Conservation (phyloP, 768 basidiomycete genomes). For the Naganishia antarctica region DNA sequence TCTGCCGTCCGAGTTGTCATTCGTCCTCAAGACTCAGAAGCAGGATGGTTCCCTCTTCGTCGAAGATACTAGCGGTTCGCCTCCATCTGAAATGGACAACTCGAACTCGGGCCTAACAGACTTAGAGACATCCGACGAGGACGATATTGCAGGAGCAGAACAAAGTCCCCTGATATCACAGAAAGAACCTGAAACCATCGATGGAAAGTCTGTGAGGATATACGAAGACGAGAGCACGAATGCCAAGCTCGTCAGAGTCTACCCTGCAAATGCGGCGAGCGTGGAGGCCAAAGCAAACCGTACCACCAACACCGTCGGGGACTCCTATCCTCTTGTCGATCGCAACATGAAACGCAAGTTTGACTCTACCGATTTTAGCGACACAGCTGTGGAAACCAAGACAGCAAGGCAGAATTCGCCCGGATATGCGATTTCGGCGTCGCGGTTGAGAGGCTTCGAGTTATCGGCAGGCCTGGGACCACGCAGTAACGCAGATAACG, state of each 20-base stretch:
- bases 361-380: no score
- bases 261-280: not conserved
- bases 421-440: no score
- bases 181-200: not conserved
- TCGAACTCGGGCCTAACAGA: no score
- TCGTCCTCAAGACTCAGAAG: not conserved
- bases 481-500: not conserved
- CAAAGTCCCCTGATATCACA: not conserved
- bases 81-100: no score
- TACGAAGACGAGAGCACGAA: not conserved
- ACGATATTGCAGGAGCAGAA: not conserved
- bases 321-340: no score
- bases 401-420: no score
- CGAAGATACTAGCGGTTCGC: not conserved
- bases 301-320: no score
- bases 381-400: no score
- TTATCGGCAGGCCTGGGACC: not conserved
- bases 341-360: no score
- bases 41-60: not conserved
- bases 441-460: no score
- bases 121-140: not conserved
- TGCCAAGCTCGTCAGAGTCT: not conserved
- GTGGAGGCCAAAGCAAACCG: no score
- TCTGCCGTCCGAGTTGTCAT: not conserved
- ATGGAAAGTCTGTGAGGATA: not conserved